A percentile compares a stretch with the other conserved stretches of the same genome.
phyloP scores from a whole-genome alignment of 495 filamentous ascomycete genomes.

The Jackrogersella multiformis region DNA sequence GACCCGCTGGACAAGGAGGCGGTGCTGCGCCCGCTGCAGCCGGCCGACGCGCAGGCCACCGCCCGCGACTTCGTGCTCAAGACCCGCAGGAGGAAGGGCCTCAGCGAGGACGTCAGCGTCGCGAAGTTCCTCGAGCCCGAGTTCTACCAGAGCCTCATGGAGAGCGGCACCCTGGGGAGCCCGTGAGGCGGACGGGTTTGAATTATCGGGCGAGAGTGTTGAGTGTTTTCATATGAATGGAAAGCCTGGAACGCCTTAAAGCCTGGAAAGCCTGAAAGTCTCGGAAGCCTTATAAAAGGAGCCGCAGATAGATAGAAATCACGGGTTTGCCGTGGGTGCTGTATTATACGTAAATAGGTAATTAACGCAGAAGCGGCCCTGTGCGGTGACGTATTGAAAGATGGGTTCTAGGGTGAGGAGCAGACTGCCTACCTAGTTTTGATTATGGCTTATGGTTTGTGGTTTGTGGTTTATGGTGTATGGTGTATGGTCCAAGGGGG shows the following conservation, averaged over 20 bases:
- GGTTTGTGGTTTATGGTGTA: too few species aligned
- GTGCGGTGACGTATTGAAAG: neutral
- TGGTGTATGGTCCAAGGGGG: neutral
- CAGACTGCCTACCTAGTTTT: neutral
- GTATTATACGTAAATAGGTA: neutral
- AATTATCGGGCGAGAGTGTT: neutral
- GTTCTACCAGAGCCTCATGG: conserved; percentile 85
- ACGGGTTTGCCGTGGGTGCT: neutral
- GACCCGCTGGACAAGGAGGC: conserved; percentile 92
- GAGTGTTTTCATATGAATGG: too few species aligned
- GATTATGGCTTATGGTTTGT: too few species aligned
- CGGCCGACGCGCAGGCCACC: conserved; percentile 83
- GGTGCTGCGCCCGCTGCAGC: conserved; percentile 83
- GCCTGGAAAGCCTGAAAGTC: too few species aligned
- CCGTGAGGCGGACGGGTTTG: conserved; percentile 18
- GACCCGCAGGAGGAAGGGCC: conserved; percentile 89
- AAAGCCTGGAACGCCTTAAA: too few species aligned
- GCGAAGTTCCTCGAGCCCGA: conserved; percentile 96
- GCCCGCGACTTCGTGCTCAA: conserved; percentile 96
- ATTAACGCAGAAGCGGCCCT: neutral
- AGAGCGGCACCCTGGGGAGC: conserved; percentile 80
- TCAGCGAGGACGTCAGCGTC: conserved; percentile 94
- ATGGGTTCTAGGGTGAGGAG: neutral
- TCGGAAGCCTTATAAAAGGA: too few species aligned
- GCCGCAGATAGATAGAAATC: neutral